Conservation (phyloP, 73 alveolate genomes). For the Paramecium biaurelia region DNA sequence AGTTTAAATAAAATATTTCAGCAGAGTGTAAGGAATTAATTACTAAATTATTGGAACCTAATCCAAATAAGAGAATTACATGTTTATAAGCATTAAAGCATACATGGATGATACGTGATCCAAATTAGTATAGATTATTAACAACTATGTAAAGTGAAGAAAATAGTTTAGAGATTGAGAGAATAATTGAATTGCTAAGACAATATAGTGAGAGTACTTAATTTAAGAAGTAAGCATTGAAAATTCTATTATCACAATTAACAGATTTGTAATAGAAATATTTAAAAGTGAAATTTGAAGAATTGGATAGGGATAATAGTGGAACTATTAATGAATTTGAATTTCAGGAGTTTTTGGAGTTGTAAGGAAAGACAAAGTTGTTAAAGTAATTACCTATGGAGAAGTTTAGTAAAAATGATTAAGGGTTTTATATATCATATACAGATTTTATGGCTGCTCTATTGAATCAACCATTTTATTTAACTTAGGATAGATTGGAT, state of each 20-base stretch:
- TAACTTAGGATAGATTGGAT: background rate
- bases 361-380: background rate
- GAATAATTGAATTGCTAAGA: background rate
- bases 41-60: background rate
- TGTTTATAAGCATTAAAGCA: background rate
- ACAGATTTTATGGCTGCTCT: conserved; percentile 8
- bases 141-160: conserved; percentile 14
- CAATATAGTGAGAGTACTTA: background rate
- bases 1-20: background rate
- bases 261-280: background rate
- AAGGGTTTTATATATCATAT: background rate
- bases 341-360: background rate
- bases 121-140: background rate
- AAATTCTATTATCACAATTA: background rate
- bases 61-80: background rate
- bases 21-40: conserved; percentile 15
- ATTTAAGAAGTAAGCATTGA: background rate
- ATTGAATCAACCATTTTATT: background rate
- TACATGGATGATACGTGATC: background rate
- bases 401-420: background rate
- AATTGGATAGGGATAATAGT: conserved; percentile 8
- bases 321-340: background rate
- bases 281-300: background rate
- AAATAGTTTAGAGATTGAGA: background rate
- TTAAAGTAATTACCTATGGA: background rate